A percentile compares a stretch with the other conserved stretches of the same genome.
Evolutionary conservation across 2,329 filamentous ascomycete species (phyloP).

Genomic region (Periconia macrospinosa): DNA sequence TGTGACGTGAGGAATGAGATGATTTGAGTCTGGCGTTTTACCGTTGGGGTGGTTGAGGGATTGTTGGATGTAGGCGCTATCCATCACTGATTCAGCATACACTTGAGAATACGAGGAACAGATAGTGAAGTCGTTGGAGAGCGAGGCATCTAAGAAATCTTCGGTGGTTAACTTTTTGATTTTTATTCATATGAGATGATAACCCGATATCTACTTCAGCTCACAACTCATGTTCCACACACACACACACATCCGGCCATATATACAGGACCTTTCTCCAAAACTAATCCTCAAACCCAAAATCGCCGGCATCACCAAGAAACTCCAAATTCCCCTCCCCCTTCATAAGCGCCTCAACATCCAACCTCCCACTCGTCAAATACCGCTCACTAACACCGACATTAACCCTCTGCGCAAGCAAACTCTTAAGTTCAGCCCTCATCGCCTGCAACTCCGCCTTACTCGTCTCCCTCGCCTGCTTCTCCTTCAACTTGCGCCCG

Average conservation of each 20-base stretch:
- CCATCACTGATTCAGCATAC: no score
- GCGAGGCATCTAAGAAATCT: no score
- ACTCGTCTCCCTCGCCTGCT: slow-evolving; percentile 65
- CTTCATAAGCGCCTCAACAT: slow-evolving; percentile 73
- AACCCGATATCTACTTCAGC: no score
- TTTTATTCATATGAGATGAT: no score
- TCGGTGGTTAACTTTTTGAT: no score
- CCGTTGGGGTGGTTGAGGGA: no score
- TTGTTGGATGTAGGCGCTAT: no score
- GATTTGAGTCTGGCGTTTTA: no score
- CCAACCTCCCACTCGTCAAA: slow-evolving; percentile 79
- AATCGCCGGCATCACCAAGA: slow-evolving; percentile 58
- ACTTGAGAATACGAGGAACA: no score
- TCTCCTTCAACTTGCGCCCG: slow-evolving; percentile 73
- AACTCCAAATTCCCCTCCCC: slow-evolving; percentile 64
- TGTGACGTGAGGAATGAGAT: no score
- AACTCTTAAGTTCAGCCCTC: slow-evolving; percentile 69
- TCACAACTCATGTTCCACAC: neutral
- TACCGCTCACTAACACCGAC: slow-evolving; percentile 87
- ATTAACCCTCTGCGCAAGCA: slow-evolving; percentile 76
- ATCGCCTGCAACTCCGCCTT: slow-evolving; percentile 74
- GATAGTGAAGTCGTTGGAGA: no score
- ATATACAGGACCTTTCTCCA: no score
- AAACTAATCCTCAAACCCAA: slow-evolving; percentile 42
- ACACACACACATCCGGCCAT: neutral